These are phyloP conservation scores for Brassica balearica DNA, from an alignment of 441 rosid genomes.

Conservation along the genomic window DNA sequence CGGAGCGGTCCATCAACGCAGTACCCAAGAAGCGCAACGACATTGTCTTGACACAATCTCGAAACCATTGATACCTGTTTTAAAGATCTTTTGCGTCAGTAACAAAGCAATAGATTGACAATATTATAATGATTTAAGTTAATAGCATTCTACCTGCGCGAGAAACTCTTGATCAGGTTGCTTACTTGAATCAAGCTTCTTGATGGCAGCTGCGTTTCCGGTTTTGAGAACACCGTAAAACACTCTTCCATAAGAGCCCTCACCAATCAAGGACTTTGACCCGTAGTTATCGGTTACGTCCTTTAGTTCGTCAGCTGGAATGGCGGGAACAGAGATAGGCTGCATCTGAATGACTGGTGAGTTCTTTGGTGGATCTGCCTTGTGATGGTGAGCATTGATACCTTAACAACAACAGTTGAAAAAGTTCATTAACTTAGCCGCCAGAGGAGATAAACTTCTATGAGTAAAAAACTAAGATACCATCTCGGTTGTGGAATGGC, in stretches of 20 bases:
- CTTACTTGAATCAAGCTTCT: slow-evolving; percentile 69
- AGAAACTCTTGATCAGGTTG: slow-evolving; percentile 66
- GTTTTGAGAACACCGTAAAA: slow-evolving; percentile 58
- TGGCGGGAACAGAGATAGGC: slow-evolving; percentile 57
- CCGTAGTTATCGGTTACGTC: slow-evolving; percentile 64
- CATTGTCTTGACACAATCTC: slow-evolving; percentile 61
- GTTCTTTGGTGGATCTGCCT: slow-evolving; percentile 51
- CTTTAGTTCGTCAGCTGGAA: slow-evolving; percentile 58
- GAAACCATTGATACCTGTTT: slow-evolving; percentile 67
- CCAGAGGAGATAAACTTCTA: too few species aligned
- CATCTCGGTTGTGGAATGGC: slow-evolving; percentile 44
- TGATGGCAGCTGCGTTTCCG: slow-evolving; percentile 64
- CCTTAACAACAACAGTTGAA: slow-evolving; percentile 40
- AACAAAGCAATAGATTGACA: neutral
- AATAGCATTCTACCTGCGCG: slow-evolving; percentile 53
- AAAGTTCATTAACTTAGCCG: neutral
- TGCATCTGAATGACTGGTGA: slow-evolving; percentile 46
- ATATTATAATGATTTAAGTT: too few species aligned
- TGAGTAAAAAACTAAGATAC: slow-evolving; percentile 32
- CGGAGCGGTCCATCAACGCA: slow-evolving; percentile 61
- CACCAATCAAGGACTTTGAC: slow-evolving; percentile 58
- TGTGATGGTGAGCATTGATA: slow-evolving; percentile 44
- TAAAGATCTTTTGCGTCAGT: slow-evolving; percentile 17
- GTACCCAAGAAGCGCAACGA: slow-evolving; percentile 68
- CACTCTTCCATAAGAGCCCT: slow-evolving; percentile 73